Conservation (phyloP, 2,329 filamentous ascomycete genomes). For the Colletotrichum godetiae region DNA sequence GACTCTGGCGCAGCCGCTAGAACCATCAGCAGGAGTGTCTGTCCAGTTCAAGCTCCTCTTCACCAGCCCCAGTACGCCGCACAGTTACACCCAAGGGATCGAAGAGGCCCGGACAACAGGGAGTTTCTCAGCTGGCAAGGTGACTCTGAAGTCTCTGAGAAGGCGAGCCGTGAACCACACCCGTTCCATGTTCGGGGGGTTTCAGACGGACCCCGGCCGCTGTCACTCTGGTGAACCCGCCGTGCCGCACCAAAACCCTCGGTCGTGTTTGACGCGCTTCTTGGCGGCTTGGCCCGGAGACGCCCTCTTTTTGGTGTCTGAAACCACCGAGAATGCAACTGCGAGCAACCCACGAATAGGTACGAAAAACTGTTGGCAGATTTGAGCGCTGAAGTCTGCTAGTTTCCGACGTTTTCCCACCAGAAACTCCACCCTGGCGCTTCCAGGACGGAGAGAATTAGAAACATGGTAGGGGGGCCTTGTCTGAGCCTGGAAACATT, state of each 20-base stretch:
- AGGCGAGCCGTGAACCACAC: neutral
- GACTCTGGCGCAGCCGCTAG: neutral
- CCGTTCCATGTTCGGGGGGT: neutral
- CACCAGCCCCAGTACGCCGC: neutral
- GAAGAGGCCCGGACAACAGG: neutral
- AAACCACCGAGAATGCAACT: constrained; percentile 20
- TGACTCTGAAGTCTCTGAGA: no score
- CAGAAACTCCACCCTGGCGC: neutral
- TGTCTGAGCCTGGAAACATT: neutral
- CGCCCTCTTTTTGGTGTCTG: constrained; percentile 1
- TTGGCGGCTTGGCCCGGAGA: constrained; percentile 29
- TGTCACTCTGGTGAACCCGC: constrained; percentile 9
- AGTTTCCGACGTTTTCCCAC: neutral
- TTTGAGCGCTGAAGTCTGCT: neutral
- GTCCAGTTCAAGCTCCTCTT: neutral
- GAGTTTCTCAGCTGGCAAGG: neutral
- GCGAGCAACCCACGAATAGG: neutral
- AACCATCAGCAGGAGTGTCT: neutral
- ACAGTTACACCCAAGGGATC: neutral
- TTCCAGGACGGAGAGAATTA: neutral
- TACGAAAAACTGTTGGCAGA: neutral
- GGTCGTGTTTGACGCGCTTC: constrained; percentile 28
- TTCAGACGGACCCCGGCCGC: constrained; percentile 25
- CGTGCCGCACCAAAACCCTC: constrained; percentile 24
- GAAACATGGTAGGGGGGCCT: neutral